Percentiles rank a stretch among this genome's conserved stretches.
These are phyloP conservation scores for Pyricularia grisea DNA, from an alignment of 2,329 filamentous ascomycete species.

Conservation along the genomic window DNA sequence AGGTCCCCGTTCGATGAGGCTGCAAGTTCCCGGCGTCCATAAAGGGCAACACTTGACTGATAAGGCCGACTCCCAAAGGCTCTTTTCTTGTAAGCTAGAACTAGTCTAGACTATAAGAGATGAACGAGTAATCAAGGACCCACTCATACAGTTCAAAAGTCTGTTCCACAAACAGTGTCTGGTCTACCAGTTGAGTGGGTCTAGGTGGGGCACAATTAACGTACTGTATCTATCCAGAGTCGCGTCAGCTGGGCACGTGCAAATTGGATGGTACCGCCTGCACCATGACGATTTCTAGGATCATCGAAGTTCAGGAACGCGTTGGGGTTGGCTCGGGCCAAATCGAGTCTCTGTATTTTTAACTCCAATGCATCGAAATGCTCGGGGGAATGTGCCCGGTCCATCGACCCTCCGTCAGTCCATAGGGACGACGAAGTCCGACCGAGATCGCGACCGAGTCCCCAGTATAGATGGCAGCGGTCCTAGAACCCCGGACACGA, in stretches of 20 bases:
- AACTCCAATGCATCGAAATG: slow-evolving; percentile 3
- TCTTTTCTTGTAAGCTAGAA: background rate
- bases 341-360: background rate
- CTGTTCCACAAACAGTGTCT: background rate
- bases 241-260: background rate
- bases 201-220: background rate
- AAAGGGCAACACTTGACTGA: no score
- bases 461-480: background rate
- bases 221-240: background rate
- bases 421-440: slow-evolving; percentile 30
- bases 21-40: background rate
- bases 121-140: background rate
- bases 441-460: background rate
- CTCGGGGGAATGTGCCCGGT: slow-evolving; percentile 1
- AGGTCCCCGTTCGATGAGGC: background rate
- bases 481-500: slow-evolving; percentile 24
- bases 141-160: background rate
- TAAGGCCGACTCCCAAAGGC: no score
- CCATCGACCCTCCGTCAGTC: slow-evolving; percentile 43
- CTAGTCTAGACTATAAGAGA: no score
- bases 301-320: background rate
- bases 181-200: background rate
- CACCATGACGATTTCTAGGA: background rate
- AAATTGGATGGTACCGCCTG: background rate
- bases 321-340: background rate